Evolutionary conservation across 176 grass and related monocot genomes (phyloP).

Genomic region (Thalia dealbata): DNA sequence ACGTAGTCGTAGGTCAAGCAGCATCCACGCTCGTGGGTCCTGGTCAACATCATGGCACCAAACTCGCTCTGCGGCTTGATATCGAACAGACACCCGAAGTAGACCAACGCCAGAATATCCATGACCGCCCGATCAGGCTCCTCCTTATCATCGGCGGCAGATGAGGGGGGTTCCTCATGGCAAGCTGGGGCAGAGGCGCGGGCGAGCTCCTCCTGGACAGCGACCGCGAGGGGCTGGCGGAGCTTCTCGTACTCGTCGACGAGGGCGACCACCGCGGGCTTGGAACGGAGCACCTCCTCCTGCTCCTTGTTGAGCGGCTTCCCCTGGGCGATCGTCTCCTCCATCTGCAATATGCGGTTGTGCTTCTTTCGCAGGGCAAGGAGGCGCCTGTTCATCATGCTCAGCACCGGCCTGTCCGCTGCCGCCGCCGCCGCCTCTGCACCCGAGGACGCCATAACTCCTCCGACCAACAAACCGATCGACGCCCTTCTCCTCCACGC

Average conservation of each 20-base stretch:
- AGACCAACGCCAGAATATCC: conserved; percentile 61
- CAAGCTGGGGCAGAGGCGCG: background rate
- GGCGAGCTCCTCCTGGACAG: conserved; percentile 60
- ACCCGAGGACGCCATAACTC: background rate
- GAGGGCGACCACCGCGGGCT: conserved; percentile 45
- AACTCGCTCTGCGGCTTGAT: conserved; percentile 69
- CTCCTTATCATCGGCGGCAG: background rate
- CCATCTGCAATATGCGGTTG: conserved; percentile 97
- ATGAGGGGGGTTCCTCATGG: background rate
- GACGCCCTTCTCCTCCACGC: too few species aligned
- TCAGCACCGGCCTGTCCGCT: conserved; percentile 60
- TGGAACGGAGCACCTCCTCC: conserved; percentile 91
- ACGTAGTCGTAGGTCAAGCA: conserved; percentile 92
- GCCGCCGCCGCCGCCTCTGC: conserved; percentile 26
- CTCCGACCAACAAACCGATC: background rate
- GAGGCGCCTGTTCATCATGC: conserved; percentile 72
- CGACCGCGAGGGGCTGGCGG: conserved; percentile 47
- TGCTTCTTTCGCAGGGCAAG: conserved; percentile 88
- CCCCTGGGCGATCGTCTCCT: conserved; percentile 63
- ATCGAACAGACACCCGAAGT: conserved; percentile 79
- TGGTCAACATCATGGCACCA: conserved; percentile 51
- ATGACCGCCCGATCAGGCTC: conserved; percentile 27
- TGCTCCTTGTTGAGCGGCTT: conserved; percentile 82
- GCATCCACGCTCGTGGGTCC: conserved; percentile 69
- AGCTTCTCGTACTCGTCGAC: conserved; percentile 94